Evolutionary conservation across 2,329 filamentous ascomycete species (phyloP).

Genomic region (Acephala macrosclerotiorum): DNA sequence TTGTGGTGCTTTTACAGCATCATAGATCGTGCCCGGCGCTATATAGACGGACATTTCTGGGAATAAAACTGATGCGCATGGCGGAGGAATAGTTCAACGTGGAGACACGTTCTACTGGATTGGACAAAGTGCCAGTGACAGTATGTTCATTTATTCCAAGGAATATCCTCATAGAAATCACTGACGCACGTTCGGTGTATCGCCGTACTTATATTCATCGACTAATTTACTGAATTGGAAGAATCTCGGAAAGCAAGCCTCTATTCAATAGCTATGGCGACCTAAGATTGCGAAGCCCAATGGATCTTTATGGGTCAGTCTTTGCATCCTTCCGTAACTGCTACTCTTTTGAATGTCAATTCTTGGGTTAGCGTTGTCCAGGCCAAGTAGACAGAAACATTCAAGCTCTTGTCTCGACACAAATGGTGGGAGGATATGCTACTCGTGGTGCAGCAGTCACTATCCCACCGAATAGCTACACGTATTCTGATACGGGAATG

Average conservation of each 20-base stretch:
- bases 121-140: slow-evolving; percentile 47
- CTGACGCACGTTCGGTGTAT: slow-evolving; percentile 39
- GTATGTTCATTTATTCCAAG: slow-evolving; percentile 28
- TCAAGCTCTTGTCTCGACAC: slow-evolving; percentile 46
- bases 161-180: slow-evolving; percentile 2
- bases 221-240: slow-evolving; percentile 51
- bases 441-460: slow-evolving; percentile 44
- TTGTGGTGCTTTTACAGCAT: slow-evolving; percentile 35
- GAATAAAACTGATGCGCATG: slow-evolving; percentile 51
- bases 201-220: slow-evolving; percentile 49
- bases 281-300: slow-evolving; percentile 52
- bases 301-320: slow-evolving; percentile 47
- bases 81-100: slow-evolving; percentile 47
- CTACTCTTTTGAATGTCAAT: too few species aligned
- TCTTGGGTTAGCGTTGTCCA: too few species aligned
- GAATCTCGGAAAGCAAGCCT: slow-evolving; percentile 45
- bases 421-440: slow-evolving; percentile 44
- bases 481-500: slow-evolving; percentile 51
- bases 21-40: slow-evolving; percentile 50
- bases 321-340: background rate
- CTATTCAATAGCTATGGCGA: slow-evolving; percentile 49
- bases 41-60: slow-evolving; percentile 49
- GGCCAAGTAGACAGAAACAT: slow-evolving; percentile 50
- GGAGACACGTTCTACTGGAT: slow-evolving; percentile 51
- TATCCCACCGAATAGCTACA: slow-evolving; percentile 48